These are phyloP conservation scores for Scheffersomyces illinoinensis DNA, from an alignment of 1,139 yeast genomes.

Conservation along the genomic window DNA sequence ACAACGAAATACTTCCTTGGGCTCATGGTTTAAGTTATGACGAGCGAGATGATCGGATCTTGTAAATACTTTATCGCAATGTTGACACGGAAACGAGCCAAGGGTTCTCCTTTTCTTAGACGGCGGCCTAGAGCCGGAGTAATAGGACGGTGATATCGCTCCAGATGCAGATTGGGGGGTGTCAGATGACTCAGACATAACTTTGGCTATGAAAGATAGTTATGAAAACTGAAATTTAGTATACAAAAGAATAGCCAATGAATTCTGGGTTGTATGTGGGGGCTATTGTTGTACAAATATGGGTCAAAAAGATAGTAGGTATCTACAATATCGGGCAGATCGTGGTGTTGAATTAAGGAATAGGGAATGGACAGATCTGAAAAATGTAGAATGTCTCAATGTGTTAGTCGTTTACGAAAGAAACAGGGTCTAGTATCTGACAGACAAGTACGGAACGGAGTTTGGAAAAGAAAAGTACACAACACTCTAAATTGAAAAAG, in stretches of 20 bases:
- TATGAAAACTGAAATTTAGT: not conserved
- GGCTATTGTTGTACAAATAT: not conserved
- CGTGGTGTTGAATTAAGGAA: not conserved
- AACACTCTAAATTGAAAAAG: not conserved
- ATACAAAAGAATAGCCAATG: not conserved
- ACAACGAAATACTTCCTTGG: conserved; percentile 35
- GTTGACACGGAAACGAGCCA: conserved; percentile 18
- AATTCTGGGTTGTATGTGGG: not conserved
- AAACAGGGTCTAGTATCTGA: not conserved
- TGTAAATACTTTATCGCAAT: conserved; percentile 42
- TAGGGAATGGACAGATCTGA: not conserved
- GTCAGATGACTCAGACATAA: not conserved
- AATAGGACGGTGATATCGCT: not conserved
- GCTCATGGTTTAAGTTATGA: conserved; percentile 45
- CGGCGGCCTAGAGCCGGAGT: not conserved
- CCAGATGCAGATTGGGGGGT: not conserved
- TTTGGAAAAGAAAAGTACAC: no score
- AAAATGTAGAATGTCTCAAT: not conserved
- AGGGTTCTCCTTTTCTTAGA: conserved; percentile 14
- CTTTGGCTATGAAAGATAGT: not conserved
- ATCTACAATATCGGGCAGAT: not conserved
- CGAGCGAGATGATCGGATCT: conserved; percentile 45
- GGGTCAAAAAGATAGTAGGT: not conserved
- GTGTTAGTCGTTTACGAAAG: not conserved
- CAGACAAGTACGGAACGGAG: not conserved